A percentile compares a stretch with the other conserved stretches of the same genome.
Evolutionary conservation across 176 grass and related monocot species (phyloP).

Genomic region (Triticum timopheevii): DNA sequence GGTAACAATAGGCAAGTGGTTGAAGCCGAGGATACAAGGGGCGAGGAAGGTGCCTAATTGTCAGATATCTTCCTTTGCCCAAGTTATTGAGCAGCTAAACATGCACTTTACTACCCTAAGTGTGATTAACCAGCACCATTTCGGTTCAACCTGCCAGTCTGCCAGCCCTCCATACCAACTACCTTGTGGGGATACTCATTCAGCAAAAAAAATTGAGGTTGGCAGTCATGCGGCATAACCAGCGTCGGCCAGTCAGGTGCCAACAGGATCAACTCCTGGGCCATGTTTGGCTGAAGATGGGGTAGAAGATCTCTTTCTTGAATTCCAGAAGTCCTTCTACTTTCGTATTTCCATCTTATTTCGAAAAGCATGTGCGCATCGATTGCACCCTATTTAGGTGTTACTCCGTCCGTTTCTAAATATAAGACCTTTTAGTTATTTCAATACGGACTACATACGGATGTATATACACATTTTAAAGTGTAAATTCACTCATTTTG

Average conservation of each 20-base stretch:
- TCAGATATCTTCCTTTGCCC: conserved; percentile 10
- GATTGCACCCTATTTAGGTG: not conserved
- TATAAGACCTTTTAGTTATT: no score
- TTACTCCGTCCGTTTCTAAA: no score
- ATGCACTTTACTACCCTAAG: not conserved
- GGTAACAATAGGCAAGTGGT: conserved; percentile 6
- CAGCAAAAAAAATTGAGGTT: conserved; percentile 23
- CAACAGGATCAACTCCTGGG: not conserved
- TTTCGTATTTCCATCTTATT: conserved; percentile 8
- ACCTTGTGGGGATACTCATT: conserved; percentile 9
- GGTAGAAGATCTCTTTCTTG: conserved; percentile 36
- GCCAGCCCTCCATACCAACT: not conserved
- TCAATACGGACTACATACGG: no score
- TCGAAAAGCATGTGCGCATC: not conserved
- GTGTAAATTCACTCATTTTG: no score
- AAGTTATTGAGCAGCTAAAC: conserved; percentile 20
- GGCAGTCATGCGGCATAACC: not conserved
- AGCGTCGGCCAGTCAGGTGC: conserved; percentile 2
- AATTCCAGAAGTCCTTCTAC: not conserved
- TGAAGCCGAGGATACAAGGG: conserved; percentile 15
- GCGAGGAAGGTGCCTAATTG: not conserved
- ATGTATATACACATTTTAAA: no score
- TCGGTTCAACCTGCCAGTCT: not conserved
- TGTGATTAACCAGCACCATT: conserved; percentile 3
- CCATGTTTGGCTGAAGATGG: conserved; percentile 24